Evolutionary conservation across 2,329 filamentous ascomycete species (phyloP).

Genomic region (Ophiostoma sp.): DNA sequence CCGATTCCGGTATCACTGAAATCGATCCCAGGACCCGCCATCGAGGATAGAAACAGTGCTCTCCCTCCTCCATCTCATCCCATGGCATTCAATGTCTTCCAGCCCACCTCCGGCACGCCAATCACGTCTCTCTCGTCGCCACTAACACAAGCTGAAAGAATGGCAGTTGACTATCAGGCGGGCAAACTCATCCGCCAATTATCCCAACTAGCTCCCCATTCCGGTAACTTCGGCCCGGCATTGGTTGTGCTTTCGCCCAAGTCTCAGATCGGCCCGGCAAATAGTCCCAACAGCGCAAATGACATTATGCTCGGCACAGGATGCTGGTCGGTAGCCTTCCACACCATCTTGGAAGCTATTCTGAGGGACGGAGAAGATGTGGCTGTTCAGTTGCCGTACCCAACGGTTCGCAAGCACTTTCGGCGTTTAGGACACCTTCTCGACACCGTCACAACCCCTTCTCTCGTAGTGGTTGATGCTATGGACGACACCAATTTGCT

Average conservation of each 20-base stretch:
- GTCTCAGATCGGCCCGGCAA: background rate
- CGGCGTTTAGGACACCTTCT: constrained; percentile 45
- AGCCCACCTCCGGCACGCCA: constrained; percentile 36
- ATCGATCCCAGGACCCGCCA: constrained; percentile 13
- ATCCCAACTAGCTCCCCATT: constrained; percentile 42
- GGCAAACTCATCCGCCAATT: constrained; percentile 45
- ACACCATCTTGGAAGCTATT: constrained; percentile 50
- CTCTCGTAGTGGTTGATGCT: constrained; percentile 52
- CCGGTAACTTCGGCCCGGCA: constrained; percentile 45
- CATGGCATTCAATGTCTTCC: constrained; percentile 40
- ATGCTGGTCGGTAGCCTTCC: constrained; percentile 55
- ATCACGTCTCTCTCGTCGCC: constrained; percentile 37
- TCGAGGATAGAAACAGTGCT: background rate
- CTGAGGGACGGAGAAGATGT: constrained; percentile 58
- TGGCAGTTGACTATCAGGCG: constrained; percentile 42
- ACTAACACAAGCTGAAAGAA: constrained; percentile 36
- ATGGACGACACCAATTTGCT: constrained; percentile 48
- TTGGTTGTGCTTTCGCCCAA: constrained; percentile 34
- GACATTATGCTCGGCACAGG: constrained; percentile 24
- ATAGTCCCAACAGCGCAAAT: background rate
- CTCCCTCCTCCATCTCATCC: background rate
- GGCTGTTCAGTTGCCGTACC: constrained; percentile 53
- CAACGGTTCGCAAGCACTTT: constrained; percentile 49
- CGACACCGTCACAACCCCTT: constrained; percentile 47
- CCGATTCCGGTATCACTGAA: constrained; percentile 41